Base-by-base conservation (phyloP, 345 rosid genomes). In the Aquilaria sinensis region DNA sequence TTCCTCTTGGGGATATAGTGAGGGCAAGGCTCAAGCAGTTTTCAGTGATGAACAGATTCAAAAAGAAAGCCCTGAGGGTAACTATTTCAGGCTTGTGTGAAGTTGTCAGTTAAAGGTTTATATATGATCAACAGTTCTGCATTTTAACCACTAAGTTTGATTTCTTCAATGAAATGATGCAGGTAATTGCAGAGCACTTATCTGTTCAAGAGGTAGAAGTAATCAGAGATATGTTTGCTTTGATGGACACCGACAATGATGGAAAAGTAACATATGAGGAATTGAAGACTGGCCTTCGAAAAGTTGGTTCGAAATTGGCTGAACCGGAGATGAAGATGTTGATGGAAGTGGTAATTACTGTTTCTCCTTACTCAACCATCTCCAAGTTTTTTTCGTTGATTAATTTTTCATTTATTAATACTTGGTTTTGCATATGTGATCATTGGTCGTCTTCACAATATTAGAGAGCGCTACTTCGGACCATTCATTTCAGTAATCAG, bases 131-230 rank as follows among this genome's bases (percentile, higher is more conserved):
- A 14, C 41, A 14, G 10, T 53, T 63, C 16, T 23, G 51, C 58
- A 46, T 62, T 47, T 53, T 31, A 11, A 37, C 43, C 43, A 37
- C 43, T 37, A 37, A 37, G 5, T 56, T 52, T 57, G 47, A 45
- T 31, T 59, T 61, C 54, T 70, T 33, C 47, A 33, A 52, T 73
- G 62, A 65, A 68, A 67, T 74, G 62, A 52, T 79, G 65, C 72
- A 93, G 98, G 98, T 94, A 47, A 94, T 94, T 51, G 99, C 99
- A 0, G 99, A 88, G 60, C 92, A 94, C 75, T 80, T 94, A 63
- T 79, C 92, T 60, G 61, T 83, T 54, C 80, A 90, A 74, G 96
- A 94, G 82, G 92, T 94, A 49, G 97, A 86, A 77, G 92, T 88
- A 58, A 90, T 94, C 68, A 85, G 80, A 79, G 95, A 94, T 62